Percentiles rank a stretch among this genome's conserved stretches.
Evolutionary conservation across 805 yeast species (phyloP).

Genomic region (Spathaspora sp.): DNA sequence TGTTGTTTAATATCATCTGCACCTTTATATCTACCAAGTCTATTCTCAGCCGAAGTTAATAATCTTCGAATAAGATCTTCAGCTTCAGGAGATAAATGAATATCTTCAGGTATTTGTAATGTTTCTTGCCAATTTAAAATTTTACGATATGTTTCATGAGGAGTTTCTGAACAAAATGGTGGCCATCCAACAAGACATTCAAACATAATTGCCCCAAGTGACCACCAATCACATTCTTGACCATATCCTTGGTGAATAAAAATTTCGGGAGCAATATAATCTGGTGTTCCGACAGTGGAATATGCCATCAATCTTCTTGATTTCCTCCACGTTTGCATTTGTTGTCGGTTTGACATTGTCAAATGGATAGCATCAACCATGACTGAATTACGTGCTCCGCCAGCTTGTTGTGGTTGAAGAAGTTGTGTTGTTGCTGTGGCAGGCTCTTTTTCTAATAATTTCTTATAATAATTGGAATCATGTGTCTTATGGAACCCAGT

Average conservation of each 20-base stretch:
- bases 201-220: constrained; percentile 92
- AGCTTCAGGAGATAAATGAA: constrained; percentile 82
- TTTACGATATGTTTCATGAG: constrained; percentile 90
- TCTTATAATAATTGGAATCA: constrained; percentile 81
- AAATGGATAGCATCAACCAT: constrained; percentile 92
- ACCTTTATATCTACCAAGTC: constrained; percentile 87
- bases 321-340: constrained; percentile 94
- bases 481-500: constrained; percentile 94
- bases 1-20: constrained; percentile 88
- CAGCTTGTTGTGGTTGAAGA: constrained; percentile 19
- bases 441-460: constrained; percentile 67
- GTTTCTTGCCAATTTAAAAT: constrained; percentile 90
- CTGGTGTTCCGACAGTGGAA: constrained; percentile 95
- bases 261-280: constrained; percentile 93
- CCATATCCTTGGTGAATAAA: constrained; percentile 92
- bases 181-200: constrained; percentile 98
- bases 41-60: constrained; percentile 71
- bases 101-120: constrained; percentile 84
- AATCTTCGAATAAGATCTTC: constrained; percentile 80
- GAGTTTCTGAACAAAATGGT: constrained; percentile 92
- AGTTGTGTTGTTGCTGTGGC: constrained; percentile 16
- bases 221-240: constrained; percentile 98
- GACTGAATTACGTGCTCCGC: constrained; percentile 64
- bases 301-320: constrained; percentile 91
- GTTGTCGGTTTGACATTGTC: constrained; percentile 92